Percentiles rank a stretch among this genome's conserved stretches.
Evolutionary conservation across 768 basidiomycete species (phyloP).

Genomic region (Pholiota microspora): DNA sequence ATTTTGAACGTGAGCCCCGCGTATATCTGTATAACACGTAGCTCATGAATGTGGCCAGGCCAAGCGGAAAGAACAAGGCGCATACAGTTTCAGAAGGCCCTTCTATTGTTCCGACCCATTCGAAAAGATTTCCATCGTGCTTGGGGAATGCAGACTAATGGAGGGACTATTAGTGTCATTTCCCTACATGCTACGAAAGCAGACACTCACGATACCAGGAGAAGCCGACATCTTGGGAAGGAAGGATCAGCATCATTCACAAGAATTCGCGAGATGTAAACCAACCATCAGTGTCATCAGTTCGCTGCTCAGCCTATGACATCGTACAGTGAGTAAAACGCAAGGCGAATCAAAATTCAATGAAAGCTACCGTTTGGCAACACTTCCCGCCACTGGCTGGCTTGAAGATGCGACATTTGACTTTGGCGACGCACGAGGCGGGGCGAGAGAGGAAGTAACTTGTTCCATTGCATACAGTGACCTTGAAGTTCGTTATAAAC

Average conservation of each 20-base stretch:
- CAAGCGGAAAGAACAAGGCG: no score
- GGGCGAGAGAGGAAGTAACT: slow-evolving; percentile 61
- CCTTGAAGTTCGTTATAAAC: slow-evolving; percentile 21
- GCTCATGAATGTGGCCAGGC: background rate
- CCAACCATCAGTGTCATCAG: slow-evolving; percentile 88
- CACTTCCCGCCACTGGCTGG: slow-evolving; percentile 67
- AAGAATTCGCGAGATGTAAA: background rate
- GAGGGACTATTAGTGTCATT: slow-evolving; percentile 9
- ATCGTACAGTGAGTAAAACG: slow-evolving; percentile 8
- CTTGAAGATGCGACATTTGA: slow-evolving; percentile 49
- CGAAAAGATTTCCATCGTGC: slow-evolving; percentile 81
- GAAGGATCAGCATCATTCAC: slow-evolving; percentile 11
- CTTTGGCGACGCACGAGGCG: slow-evolving; percentile 59
- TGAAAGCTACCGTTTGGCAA: slow-evolving; percentile 70
- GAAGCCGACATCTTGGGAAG: slow-evolving; percentile 75
- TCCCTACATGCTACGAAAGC: background rate
- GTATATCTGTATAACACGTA: slow-evolving; percentile 53
- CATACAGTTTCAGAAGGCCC: slow-evolving; percentile 75
- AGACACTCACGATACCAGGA: slow-evolving; percentile 73
- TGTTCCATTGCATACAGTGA: slow-evolving; percentile 59
- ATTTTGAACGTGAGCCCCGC: slow-evolving; percentile 80
- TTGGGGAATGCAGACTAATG: slow-evolving; percentile 85
- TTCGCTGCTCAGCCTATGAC: slow-evolving; percentile 70
- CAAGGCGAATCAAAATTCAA: background rate
- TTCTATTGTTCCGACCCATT: slow-evolving; percentile 89